Conservation (phyloP, 768 basidiomycete genomes). For the Termitomyces sp. region DNA sequence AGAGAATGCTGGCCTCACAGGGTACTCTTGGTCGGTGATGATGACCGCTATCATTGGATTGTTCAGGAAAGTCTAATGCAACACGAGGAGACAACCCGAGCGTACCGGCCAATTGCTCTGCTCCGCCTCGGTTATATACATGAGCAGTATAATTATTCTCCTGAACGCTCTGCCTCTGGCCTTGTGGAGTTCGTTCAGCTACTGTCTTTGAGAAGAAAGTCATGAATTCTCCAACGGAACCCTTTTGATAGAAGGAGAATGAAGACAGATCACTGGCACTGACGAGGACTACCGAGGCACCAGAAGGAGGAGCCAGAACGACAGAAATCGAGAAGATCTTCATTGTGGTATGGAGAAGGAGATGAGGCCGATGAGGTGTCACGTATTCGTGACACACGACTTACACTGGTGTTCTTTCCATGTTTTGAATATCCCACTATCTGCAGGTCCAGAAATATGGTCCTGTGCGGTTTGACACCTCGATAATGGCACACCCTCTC, state of each 20-base stretch:
- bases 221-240: slow-evolving; percentile 88
- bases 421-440: neutral
- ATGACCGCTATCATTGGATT: slow-evolving; percentile 59
- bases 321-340: slow-evolving; percentile 85
- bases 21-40: slow-evolving; percentile 94
- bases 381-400: slow-evolving; percentile 8
- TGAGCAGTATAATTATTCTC: slow-evolving; percentile 93
- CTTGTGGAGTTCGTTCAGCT: slow-evolving; percentile 77
- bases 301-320: slow-evolving; percentile 58
- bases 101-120: slow-evolving; percentile 79
- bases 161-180: slow-evolving; percentile 89
- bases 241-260: slow-evolving; percentile 91
- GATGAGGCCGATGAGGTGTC: slow-evolving; percentile 15
- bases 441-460: neutral
- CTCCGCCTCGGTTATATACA: slow-evolving; percentile 87
- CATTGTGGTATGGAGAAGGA: slow-evolving; percentile 36
- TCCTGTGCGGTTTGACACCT: neutral
- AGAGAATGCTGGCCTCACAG: slow-evolving; percentile 94
- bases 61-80: slow-evolving; percentile 5
- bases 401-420: neutral
- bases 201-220: slow-evolving; percentile 93
- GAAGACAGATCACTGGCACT: slow-evolving; percentile 77
- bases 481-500: no score
- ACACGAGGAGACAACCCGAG: slow-evolving; percentile 3
- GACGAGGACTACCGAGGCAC: slow-evolving; percentile 57